Conservation (phyloP, 805 yeast genomes). For the Wickerhamiella cacticola region DNA sequence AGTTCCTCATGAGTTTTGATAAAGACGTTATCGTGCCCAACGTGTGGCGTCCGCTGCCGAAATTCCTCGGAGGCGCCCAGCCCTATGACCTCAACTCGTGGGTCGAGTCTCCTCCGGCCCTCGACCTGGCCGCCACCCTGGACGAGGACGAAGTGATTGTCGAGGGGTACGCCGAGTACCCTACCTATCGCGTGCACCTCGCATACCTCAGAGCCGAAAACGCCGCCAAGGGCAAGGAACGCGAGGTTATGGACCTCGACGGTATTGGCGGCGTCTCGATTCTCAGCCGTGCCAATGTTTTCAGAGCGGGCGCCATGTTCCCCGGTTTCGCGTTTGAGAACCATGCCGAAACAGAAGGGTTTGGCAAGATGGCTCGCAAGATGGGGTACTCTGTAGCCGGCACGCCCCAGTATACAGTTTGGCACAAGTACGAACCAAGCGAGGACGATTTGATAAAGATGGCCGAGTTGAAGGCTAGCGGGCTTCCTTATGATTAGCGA, state of each 20-base stretch:
- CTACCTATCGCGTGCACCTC: conserved; percentile 95
- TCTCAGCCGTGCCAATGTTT: conserved; percentile 73
- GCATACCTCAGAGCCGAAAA: conserved; percentile 91
- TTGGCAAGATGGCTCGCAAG: conserved; percentile 76
- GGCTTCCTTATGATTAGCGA: conserved; percentile 22
- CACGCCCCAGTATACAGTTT: conserved; percentile 87
- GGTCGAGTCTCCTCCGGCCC: conserved; percentile 76
- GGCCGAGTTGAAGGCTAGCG: conserved; percentile 31
- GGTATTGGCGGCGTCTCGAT: conserved; percentile 98
- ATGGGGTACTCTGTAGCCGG: conserved; percentile 88
- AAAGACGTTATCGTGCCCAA: conserved; percentile 92
- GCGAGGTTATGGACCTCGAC: conserved; percentile 77
- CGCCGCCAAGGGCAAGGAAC: conserved; percentile 68
- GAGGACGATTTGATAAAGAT: conserved; percentile 76
- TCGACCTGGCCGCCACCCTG: conserved; percentile 36
- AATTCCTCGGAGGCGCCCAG: conserved; percentile 79
- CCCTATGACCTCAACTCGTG: conserved; percentile 95
- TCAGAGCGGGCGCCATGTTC: conserved; percentile 80
- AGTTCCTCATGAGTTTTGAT: conserved; percentile 87
- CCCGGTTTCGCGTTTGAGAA: conserved; percentile 94
- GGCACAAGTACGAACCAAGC: conserved; percentile 97
- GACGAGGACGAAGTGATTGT: conserved; percentile 95
- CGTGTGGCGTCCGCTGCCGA: conserved; percentile 96
- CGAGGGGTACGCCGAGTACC: conserved; percentile 94
- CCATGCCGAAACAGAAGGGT: conserved; percentile 97